phyloP scores from a whole-genome alignment of 768 basidiomycete species.

The Mrakia gelida region DNA sequence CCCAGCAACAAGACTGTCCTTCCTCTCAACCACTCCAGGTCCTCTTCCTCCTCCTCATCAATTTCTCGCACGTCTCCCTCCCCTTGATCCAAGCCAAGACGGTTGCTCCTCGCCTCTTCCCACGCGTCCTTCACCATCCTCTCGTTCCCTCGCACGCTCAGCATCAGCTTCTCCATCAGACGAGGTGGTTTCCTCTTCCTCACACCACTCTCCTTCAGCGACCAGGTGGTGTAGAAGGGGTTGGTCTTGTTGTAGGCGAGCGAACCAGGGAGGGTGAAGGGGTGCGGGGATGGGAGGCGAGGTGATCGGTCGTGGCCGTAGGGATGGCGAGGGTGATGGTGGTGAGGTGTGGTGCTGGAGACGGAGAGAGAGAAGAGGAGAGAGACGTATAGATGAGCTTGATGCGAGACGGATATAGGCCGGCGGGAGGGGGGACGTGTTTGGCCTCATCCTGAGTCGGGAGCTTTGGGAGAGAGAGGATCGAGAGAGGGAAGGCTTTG shows the following conservation, averaged over 20 bases:
- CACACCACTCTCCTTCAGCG: background rate
- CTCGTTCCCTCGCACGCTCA: constrained; percentile 17
- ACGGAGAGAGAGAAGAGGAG: background rate
- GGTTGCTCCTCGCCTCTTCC: background rate
- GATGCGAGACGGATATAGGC: too few relatives aligned
- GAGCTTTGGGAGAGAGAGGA: too few relatives aligned
- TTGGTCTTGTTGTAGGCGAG: constrained; percentile 19
- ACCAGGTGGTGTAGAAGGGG: constrained; percentile 15
- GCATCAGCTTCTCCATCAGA: constrained; percentile 29
- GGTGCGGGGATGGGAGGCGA: background rate
- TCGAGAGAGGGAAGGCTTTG: too few relatives aligned
- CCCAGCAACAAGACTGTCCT: constrained; percentile 22
- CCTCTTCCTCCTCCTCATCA: background rate
- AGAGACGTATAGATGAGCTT: background rate
- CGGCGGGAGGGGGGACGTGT: too few relatives aligned
- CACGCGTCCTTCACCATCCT: constrained; percentile 4
- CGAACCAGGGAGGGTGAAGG: constrained; percentile 6
- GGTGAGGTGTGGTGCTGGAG: background rate
- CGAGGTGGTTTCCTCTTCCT: background rate
- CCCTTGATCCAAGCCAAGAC: background rate
- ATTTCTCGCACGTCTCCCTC: background rate
- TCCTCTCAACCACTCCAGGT: constrained; percentile 12
- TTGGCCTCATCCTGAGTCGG: too few relatives aligned
- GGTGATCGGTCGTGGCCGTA: background rate
- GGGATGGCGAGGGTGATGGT: background rate